Evolutionary conservation across 2,329 filamentous ascomycete genomes (phyloP).

Genomic region (Passalora sequoiae): DNA sequence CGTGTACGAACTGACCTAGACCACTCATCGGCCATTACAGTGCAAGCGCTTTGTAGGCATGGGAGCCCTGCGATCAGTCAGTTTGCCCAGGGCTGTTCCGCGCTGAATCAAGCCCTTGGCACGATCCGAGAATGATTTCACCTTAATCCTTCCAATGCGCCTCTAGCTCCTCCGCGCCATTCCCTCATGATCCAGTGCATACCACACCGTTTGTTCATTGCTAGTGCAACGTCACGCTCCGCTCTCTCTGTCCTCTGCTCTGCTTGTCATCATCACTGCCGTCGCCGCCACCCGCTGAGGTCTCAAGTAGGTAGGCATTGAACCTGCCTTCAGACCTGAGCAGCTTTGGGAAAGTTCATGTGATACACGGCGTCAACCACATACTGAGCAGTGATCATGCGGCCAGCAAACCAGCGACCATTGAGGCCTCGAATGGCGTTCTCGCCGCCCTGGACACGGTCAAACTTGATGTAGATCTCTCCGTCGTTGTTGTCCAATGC

Average conservation of each 20-base stretch:
- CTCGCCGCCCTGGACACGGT: constrained; percentile 88
- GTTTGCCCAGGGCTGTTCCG: neutral
- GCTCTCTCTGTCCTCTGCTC: neutral
- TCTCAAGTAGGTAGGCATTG: too few relatives aligned
- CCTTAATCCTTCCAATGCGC: neutral
- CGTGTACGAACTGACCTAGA: neutral
- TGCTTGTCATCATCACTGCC: neutral
- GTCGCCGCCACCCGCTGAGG: neutral
- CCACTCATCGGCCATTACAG: neutral
- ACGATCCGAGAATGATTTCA: neutral
- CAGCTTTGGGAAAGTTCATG: constrained; percentile 35
- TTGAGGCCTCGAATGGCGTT: constrained; percentile 98
- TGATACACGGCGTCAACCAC: constrained; percentile 98
- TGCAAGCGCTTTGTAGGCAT: constrained; percentile 2
- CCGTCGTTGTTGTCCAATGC: constrained; percentile 89
- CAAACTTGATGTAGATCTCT: constrained; percentile 98
- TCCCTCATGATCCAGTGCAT: neutral
- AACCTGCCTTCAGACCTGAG: constrained; percentile 19
- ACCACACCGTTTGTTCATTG: neutral
- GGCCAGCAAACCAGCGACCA: constrained; percentile 89
- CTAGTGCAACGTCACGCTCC: neutral
- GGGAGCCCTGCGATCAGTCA: constrained; percentile 5
- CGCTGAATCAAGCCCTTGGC: neutral
- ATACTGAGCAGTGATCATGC: constrained; percentile 87
- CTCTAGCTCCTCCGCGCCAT: neutral